A percentile compares a stretch with the other conserved stretches of the same genome.
Evolutionary conservation across 1,284 basidiomycete species (phyloP).

Genomic region (Austroboletus rostrupii): DNA sequence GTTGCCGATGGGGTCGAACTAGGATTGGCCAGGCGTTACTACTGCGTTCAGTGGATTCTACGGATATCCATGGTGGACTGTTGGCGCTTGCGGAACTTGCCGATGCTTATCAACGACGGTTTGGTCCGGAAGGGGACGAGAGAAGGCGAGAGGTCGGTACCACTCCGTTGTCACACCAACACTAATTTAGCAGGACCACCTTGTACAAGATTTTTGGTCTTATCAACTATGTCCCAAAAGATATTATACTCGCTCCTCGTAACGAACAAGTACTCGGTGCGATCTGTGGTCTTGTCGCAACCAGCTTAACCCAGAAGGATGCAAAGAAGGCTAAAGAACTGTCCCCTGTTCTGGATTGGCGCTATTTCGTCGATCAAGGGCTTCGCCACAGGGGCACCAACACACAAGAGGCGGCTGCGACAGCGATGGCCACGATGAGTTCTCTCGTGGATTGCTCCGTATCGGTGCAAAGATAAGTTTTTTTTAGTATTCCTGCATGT

Average conservation of each 20-base stretch:
- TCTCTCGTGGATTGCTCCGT: constrained; percentile 58
- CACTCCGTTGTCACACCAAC: neutral
- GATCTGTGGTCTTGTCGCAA: constrained; percentile 70
- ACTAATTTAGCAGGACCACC: constrained; percentile 1
- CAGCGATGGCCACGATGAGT: constrained; percentile 65
- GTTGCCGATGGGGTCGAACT: constrained; percentile 11
- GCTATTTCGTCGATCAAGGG: constrained; percentile 65
- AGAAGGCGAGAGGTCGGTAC: constrained; percentile 37
- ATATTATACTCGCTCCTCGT: constrained; percentile 60
- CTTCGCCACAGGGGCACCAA: constrained; percentile 61
- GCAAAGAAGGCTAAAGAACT: constrained; percentile 36
- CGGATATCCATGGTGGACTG: constrained; percentile 82
- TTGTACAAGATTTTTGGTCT: constrained; percentile 52
- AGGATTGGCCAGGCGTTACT: constrained; percentile 44
- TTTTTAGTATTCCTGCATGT: constrained; percentile 8
- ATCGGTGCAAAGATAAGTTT: constrained; percentile 66
- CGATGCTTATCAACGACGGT: constrained; percentile 40
- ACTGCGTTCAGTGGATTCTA: constrained; percentile 62
- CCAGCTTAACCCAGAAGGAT: constrained; percentile 57
- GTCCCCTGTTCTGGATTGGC: constrained; percentile 57
- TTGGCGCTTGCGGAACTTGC: constrained; percentile 73
- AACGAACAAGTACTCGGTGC: constrained; percentile 75
- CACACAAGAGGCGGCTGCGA: constrained; percentile 75
- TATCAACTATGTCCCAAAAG: constrained; percentile 52
- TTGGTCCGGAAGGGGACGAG: constrained; percentile 27